Percentiles rank a stretch among this genome's conserved stretches.
Conservation (phyloP, 176 grass and related monocot genomes). For the Luzula sylvatica region DNA sequence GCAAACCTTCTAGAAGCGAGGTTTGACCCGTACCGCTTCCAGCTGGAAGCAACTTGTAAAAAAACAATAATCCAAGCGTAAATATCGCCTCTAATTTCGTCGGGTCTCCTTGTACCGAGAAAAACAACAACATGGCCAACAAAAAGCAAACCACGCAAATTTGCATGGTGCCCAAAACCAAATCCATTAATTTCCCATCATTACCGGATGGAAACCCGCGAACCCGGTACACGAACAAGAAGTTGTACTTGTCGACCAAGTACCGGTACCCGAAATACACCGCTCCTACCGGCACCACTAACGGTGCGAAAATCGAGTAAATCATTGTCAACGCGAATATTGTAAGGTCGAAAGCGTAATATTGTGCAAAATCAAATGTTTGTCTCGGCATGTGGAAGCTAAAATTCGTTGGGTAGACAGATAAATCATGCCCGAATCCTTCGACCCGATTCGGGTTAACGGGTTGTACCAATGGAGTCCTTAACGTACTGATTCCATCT, state of each 20-base stretch:
- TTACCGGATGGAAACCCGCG: conserved; percentile 94
- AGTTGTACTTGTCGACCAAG: conserved; percentile 97
- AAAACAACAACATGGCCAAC: conserved; percentile 80
- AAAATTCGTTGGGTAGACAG: conserved; percentile 68
- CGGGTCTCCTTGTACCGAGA: conserved; percentile 76
- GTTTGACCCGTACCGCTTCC: conserved; percentile 54
- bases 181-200: conserved; percentile 93
- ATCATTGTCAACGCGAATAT: conserved; percentile 99
- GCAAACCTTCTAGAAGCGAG: conserved; percentile 92
- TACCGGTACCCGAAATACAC: conserved; percentile 98
- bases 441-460: conserved; percentile 57
- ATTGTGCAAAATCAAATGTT: conserved; percentile 92
- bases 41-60: conserved; percentile 81
- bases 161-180: conserved; percentile 91
- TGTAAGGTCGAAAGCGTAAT: conserved; percentile 94
- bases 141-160: conserved; percentile 97
- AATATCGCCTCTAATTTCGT: conserved; percentile 84
- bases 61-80: conserved; percentile 71
- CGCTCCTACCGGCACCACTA: conserved; percentile 82
- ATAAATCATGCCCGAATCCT: conserved; percentile 52
- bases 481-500: conserved; percentile 53
- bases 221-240: conserved; percentile 93
- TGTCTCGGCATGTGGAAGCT: conserved; percentile 96
- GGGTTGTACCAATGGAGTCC: conserved; percentile 52
- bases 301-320: conserved; percentile 83